Evolutionary conservation across 2,329 filamentous ascomycete species (phyloP), one percentile per base, ranked within the genome.

Genomic region (Xylariaceae sp.): DNA sequence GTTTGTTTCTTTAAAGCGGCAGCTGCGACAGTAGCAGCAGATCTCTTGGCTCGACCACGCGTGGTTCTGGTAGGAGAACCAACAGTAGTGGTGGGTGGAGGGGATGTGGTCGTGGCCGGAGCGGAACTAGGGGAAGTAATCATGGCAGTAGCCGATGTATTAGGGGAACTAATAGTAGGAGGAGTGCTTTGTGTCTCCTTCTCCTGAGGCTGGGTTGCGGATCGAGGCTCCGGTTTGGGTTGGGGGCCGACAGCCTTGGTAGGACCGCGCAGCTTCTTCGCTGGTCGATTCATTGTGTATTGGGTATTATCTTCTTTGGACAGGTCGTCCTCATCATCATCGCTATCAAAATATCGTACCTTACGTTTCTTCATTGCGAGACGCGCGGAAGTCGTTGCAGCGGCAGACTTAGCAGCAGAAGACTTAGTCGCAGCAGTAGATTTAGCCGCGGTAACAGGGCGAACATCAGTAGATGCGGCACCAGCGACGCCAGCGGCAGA

Each of bases 291-390:
- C 70, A 67, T 71, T 56, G 48, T 67, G 55, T 39, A 66, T 58
- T 57, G 65, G 53, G 48, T 39, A 26, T 56, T 46, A 10, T 59
- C 53, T 29, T 69, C 61, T 32, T 54, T 55, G 8, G 53, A 50
- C 34, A 65, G 61, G 55, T 74, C 72, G n/a, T 79, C 75, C 43
- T 80, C 74, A 15, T 79, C 76, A 15, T 68, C 66, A 40, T 83
- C 80, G 45, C 84, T 80, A 13, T 52, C 53, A 22, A 8, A 39
- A 3, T 75, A 66, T 54, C 78, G 73, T 30, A 74, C 76, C 71
- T 85, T 86, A 58, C 83, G 71, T 66, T 80, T 80, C 26, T 68
- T 68, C 1, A 61, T 56, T 1, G 63, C 53, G 10, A 66, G 56
- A 30, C 58, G 60, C 16, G 69, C 55, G n/a, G 66, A 60, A 29